Base-by-base conservation (phyloP, 1,284 basidiomycete species). In the Malassezia obtusa region DNA sequence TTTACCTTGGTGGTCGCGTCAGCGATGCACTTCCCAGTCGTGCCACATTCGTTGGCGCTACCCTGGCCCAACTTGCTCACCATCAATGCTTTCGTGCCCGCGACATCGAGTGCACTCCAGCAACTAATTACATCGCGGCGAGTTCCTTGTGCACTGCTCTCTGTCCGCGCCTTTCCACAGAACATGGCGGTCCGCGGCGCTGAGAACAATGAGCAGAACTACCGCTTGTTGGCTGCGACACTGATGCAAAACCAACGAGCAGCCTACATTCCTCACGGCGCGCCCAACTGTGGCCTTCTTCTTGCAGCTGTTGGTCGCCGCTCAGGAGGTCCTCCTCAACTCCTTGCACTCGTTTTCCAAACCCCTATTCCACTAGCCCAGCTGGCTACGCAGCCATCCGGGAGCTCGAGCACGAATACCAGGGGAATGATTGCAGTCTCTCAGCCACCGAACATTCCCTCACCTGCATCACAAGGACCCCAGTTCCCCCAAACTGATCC, bases 171-270 rank as follows among this genome's bases (percentile, higher is more conserved):
- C 14, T 38, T 53, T 15, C 45, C 46, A 5, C 24, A 38, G 9
- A 21, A 24, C 6, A 19, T 44, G 10, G 21, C 40, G 14, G 26
- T 50, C 19, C 40, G 22, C 7, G 47, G 47, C 19, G 50, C 64
- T 2, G 64, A 66, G 21, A 55, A 58, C 55, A 68, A 68, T 22
- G 45, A 46, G 17, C 46, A 59, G n/a, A 68, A 66, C 64, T 68
- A 68, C 45, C 32, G 50, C 5, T 59, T 41, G 32, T 53, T 68
- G 4, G 60, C 63, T 2, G 49, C 50, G 43, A 63, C 60, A 40
- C 51, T 68, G 21, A 61, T 66, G 22, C 59, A 57, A 9, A 63
- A 66, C 38, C 62, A 63, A 52, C 58, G 64, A 37, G 64, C 59
- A 36, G 66, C 66, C 2, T 66, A 59, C 33, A 56, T 68, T 3